Evolutionary conservation across 2,329 filamentous ascomycete genomes (phyloP), one percentile per base, ranked within the genome.

Genomic region (Dactylellina drechsleri): DNA sequence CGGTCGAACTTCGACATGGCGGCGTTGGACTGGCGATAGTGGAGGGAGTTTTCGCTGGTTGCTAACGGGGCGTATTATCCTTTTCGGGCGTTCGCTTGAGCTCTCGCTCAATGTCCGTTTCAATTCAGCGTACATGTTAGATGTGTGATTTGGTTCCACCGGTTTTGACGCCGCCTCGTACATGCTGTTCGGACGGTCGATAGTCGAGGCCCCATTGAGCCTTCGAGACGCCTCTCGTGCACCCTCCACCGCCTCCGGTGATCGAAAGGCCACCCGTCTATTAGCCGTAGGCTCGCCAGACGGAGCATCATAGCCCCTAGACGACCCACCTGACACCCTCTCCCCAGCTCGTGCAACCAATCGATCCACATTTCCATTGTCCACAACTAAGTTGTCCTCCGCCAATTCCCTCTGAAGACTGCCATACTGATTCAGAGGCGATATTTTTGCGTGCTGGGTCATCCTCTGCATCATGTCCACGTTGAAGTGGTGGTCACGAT

Each of bases 391-490:
- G 26, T 74, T 74, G 18, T 74, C 70, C 13, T 67, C 57, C 13
- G 62, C 70, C 31, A 74, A 23, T 65, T 67, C 62, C 36, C 41
- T 61, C 43, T 64, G 66, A 2, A 74, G 57, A 47, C 54, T 59
- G 53, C 49, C 61, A 26, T 67, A 74, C 13, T 66, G 61, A 31
- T 74, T 74, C 15, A 74, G 40, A 20, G 70, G 70, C 8, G 70
- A 74, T 62, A 74, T 74, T 50, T 74, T 74, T 41, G 70, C 70
- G 15, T 74, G 70, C 57, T 74, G 70, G 20, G 70, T 74, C 70
- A 74, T 74, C 62, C 70, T 61, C 52, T 74, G 70, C 70, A 74
- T 74, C 70, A 74, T 74, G 8, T 64, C 70, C n/a, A 74, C 70
- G 43, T 57, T 67, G 58, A 74, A 74, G 50, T 64, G 62, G 45